A percentile compares a stretch with the other conserved stretches of the same genome.
phyloP scores from a whole-genome alignment of 805 yeast species.

The Soucietia sequanensis region DNA sequence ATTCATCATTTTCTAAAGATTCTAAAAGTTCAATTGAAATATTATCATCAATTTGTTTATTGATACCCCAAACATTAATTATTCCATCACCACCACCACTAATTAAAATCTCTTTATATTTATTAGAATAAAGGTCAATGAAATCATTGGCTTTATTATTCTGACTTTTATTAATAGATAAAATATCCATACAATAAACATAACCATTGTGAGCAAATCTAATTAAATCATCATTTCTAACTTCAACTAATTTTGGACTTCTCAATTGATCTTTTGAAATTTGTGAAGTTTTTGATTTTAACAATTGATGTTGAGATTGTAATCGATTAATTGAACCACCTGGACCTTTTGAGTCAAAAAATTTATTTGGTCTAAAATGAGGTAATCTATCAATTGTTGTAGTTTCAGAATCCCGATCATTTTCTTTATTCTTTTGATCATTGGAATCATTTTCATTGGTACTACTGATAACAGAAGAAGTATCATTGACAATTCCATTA shows the following conservation, averaged over 20 bases:
- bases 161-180: conserved; percentile 12
- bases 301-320: conserved; percentile 25
- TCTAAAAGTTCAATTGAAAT: conserved; percentile 19
- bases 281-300: conserved; percentile 11
- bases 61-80: conserved; percentile 74
- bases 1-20: conserved; percentile 60
- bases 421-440: too few species aligned
- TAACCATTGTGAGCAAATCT: conserved; percentile 92
- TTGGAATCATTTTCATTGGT: conserved; percentile 1
- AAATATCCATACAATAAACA: conserved; percentile 62
- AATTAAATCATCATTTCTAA: conserved; percentile 63
- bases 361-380: conserved; percentile 71
- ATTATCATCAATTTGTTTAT: conserved; percentile 3
- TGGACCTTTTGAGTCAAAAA: conserved; percentile 89
- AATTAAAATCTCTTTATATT: conserved; percentile 19
- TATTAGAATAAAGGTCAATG: conserved; percentile 12
- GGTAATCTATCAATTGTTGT: conserved; percentile 38
- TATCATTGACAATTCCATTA: background rate
- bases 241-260: conserved; percentile 50
- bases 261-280: conserved; percentile 2
- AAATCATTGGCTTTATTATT: conserved; percentile 14
- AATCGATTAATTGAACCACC: conserved; percentile 50
- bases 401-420: too few species aligned
- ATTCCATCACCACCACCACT: conserved; percentile 89
- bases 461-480: background rate